Conservation (phyloP, 2,329 filamentous ascomycete species). For the Kalaharituber pfeilii region DNA sequence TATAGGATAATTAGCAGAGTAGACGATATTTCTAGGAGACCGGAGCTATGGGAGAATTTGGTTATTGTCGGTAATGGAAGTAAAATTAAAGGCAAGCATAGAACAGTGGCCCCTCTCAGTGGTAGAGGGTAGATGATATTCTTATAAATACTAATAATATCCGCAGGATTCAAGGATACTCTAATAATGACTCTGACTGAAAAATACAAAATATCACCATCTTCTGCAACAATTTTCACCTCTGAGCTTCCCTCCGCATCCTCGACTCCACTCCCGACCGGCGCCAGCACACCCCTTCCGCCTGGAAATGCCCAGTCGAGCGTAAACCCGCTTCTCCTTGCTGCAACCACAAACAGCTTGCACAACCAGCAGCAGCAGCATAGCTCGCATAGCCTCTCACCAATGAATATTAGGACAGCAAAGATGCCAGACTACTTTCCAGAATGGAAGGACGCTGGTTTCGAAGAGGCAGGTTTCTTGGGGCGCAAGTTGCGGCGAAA, state of each 20-base stretch:
- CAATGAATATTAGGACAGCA: constrained; percentile 64
- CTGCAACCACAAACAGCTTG: constrained; percentile 58
- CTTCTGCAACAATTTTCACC: constrained; percentile 88
- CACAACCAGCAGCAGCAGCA: constrained; percentile 29
- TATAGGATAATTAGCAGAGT: constrained; percentile 70
- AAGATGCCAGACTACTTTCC: constrained; percentile 68
- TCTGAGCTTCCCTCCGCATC: constrained; percentile 90
- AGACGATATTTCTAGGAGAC: constrained; percentile 67
- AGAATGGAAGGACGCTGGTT: constrained; percentile 69
- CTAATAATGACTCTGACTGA: constrained; percentile 61
- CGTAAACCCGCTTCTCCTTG: constrained; percentile 72
- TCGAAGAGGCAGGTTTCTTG: constrained; percentile 74
- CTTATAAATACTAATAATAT: too few relatives aligned
- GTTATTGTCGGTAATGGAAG: constrained; percentile 83
- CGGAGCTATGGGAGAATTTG: constrained; percentile 77
- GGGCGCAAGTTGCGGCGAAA: constrained; percentile 70
- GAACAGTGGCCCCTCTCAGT: too few relatives aligned
- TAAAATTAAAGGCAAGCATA: constrained; percentile 38
- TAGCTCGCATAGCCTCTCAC: constrained; percentile 46
- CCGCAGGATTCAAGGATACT: constrained; percentile 71
- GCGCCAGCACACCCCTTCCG: constrained; percentile 71
- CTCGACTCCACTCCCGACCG: constrained; percentile 81
- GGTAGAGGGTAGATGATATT: too few relatives aligned
- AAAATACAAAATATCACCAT: constrained; percentile 80
- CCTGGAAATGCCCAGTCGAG: constrained; percentile 36